phyloP scores from a whole-genome alignment of 768 basidiomycete genomes.

The Boletellus ananas region DNA sequence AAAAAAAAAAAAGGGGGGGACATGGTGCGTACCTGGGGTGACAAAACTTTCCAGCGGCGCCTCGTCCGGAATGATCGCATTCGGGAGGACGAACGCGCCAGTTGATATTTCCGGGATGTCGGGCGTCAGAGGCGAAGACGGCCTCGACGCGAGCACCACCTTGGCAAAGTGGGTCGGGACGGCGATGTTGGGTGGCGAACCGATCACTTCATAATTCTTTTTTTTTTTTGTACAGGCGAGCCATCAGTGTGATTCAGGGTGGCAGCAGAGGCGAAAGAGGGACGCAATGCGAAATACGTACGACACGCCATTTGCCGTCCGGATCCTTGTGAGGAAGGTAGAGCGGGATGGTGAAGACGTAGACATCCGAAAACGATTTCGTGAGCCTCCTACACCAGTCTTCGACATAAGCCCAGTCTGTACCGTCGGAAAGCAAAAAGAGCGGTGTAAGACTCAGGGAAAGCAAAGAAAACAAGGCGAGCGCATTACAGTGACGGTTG shows the following conservation, averaged over 20 bases:
- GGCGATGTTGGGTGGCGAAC: slow-evolving; percentile 80
- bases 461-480: neutral
- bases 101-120: slow-evolving; percentile 72
- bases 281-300: slow-evolving; percentile 39
- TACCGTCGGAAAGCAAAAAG: neutral
- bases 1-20: neutral
- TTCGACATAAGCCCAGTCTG: slow-evolving; percentile 96
- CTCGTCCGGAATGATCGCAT: slow-evolving; percentile 86
- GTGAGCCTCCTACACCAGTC: slow-evolving; percentile 94
- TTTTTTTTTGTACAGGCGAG: neutral
- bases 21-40: slow-evolving; percentile 60
- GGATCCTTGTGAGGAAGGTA: slow-evolving; percentile 82
- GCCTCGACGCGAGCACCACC: slow-evolving; percentile 78
- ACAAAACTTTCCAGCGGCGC: slow-evolving; percentile 76
- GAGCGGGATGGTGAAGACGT: slow-evolving; percentile 96
- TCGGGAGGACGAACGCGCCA: slow-evolving; percentile 95
- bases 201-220: slow-evolving; percentile 93
- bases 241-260: neutral
- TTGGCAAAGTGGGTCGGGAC: slow-evolving; percentile 99
- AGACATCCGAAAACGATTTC: slow-evolving; percentile 86
- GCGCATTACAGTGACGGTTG: slow-evolving; percentile 84
- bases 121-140: slow-evolving; percentile 68
- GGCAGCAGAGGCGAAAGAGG: neutral
- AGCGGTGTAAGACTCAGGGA: neutral
- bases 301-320: slow-evolving; percentile 95